Evolutionary conservation across 2,329 filamentous ascomycete genomes (phyloP), one percentile per base, ranked within the genome.

Genomic region (Ascochyta pisi): DNA sequence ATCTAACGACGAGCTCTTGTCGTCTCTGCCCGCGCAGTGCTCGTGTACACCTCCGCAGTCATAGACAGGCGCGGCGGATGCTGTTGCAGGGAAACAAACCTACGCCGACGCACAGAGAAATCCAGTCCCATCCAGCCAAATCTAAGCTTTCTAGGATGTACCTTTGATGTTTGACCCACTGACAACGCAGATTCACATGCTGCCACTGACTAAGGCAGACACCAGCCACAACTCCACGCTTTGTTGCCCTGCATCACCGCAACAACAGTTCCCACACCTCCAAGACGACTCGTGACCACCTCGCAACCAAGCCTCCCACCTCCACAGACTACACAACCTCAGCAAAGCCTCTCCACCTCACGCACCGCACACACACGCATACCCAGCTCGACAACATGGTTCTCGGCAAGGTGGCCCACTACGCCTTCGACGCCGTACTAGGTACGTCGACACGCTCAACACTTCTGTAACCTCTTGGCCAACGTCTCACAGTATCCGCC

Each of bases 401-500:
- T 12, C 84, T 98, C 79, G 94, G 93, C 82, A 89, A 90, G 78
- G 81, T 98, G 72, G 90, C 91, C 76, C 94, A 98, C 82, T 96
- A 96, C 82, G 91, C 92, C 73, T 94, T 98, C 77, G 94, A 98
- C 80, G 94, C 94, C 63, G 92, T 98, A 67, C 86, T 98, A 69
- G 82, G 91, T 95, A 86, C 69, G 89, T 83, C 23, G 37, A 42
- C 42, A 42, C 54, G 35, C 35, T 44, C 44, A 48, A 41, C 52
- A 45, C 37, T 34, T 49, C 40, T 45, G 43, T 39, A 22, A 22
- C 35, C 16, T 50, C 50, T 58, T 54, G 35, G 51, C 69, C 70
- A 38, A 52, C 31, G 27, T 3, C 22, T 42, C 4, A 12, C 65
- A 96, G 91, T 99, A 77, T 99, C 95, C 71, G 91, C 95, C 62